phyloP scores from a whole-genome alignment of 148 eudicot genomes.

The Rhododendron kiyosumense region DNA sequence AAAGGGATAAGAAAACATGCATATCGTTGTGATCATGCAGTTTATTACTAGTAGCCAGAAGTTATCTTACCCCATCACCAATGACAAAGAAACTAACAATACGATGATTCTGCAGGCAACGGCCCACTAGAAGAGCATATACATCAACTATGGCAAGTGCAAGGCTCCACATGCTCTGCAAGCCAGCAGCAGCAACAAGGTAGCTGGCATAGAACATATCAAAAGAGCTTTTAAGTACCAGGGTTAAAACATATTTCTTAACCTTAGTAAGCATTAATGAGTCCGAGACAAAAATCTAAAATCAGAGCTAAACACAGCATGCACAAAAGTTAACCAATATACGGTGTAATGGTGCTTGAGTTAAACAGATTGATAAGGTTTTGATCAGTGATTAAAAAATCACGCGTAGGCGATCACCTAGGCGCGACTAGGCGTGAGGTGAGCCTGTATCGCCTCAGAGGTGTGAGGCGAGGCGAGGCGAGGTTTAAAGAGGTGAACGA shows the following conservation, averaged over 20 bases:
- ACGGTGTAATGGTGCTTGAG: not conserved
- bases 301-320: not conserved
- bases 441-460: no score
- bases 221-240: conserved; percentile 3
- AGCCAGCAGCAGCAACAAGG: conserved; percentile 82
- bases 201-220: conserved; percentile 34
- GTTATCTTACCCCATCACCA: conserved; percentile 79
- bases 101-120: conserved; percentile 52
- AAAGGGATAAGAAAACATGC: not conserved
- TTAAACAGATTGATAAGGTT: not conserved
- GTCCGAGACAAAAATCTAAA: not conserved
- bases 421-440: no score
- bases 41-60: not conserved
- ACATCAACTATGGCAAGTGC: conserved; percentile 49
- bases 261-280: not conserved
- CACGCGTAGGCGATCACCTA: no score
- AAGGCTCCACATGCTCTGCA: conserved; percentile 83
- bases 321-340: not conserved
- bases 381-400: no score
- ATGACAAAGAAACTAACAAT: conserved; percentile 58
- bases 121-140: conserved; percentile 72
- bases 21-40: not conserved
- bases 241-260: not conserved
- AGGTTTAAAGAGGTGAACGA: no score
- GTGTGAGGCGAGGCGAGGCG: no score